Percentiles rank a stretch among this genome's conserved stretches.
Evolutionary conservation across 495 filamentous ascomycete genomes (phyloP).

Genomic region (Viridothelium virens): DNA sequence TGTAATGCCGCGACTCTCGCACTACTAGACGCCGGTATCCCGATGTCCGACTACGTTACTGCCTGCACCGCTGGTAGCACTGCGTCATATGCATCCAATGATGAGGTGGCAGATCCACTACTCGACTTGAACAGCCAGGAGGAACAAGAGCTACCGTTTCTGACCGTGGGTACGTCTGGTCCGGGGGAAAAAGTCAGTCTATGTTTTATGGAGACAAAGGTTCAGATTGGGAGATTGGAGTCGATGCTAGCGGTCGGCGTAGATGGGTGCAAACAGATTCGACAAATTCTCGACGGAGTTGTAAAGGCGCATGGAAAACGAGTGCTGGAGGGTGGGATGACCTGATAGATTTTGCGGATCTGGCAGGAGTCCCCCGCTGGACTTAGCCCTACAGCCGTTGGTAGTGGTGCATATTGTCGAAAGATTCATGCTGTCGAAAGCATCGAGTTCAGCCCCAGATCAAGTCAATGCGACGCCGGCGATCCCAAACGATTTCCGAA

Average conservation of each 20-base stretch:
- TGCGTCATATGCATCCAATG: conserved; percentile 50
- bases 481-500: conserved; percentile 50
- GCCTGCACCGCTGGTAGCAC: conserved; percentile 82
- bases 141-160: conserved; percentile 79
- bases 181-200: conserved; percentile 64
- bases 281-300: conserved; percentile 64
- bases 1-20: conserved; percentile 91
- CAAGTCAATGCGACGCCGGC: conserved; percentile 19
- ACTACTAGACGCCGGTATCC: conserved; percentile 87
- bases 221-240: conserved; percentile 70
- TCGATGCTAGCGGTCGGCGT: conserved; percentile 86
- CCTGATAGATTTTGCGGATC: conserved; percentile 8
- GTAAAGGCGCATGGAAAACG: conserved; percentile 58
- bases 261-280: conserved; percentile 82
- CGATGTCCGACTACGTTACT: conserved; percentile 84
- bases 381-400: neutral
- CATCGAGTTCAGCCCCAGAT: neutral
- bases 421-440: neutral
- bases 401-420: neutral
- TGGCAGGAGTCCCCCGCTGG: no score
- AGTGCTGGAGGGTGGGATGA: conserved; percentile 46
- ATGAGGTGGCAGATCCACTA: conserved; percentile 71
- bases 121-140: conserved; percentile 80
- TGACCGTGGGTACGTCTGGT: conserved; percentile 69
- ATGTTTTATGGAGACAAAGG: conserved; percentile 74